Percentiles rank a stretch among this genome's conserved stretches.
phyloP scores from a whole-genome alignment of 2,329 filamentous ascomycete genomes.

The Colletotrichum sp. region DNA sequence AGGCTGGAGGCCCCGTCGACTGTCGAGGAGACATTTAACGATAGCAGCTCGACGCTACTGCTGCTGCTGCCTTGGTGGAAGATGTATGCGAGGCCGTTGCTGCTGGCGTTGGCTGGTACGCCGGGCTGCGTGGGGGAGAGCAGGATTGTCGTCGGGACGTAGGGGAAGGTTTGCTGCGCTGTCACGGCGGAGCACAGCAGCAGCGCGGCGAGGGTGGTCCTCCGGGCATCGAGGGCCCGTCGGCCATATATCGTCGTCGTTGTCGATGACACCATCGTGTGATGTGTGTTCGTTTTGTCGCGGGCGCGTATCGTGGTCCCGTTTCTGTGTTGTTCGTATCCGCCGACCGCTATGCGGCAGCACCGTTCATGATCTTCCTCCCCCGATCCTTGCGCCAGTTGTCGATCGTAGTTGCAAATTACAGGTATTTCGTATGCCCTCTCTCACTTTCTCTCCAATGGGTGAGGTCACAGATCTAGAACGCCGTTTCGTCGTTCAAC shows the following conservation, averaged over 20 bases:
- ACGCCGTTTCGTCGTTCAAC: neutral
- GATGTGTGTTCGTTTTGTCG: neutral
- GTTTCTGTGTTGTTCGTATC: constrained; percentile 6
- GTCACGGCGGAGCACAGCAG: constrained; percentile 18
- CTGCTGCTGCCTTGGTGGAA: constrained; percentile 59
- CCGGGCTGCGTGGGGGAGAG: constrained; percentile 53
- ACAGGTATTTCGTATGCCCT: neutral
- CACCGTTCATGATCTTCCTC: constrained; percentile 6
- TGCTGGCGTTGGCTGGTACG: constrained; percentile 38
- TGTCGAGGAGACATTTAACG: constrained; percentile 68
- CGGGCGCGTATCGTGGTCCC: neutral
- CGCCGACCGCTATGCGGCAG: constrained; percentile 15
- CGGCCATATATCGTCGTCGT: neutral
- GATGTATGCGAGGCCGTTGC: constrained; percentile 69
- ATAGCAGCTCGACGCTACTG: constrained; percentile 57
- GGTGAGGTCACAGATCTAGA: neutral
- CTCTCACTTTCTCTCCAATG: neutral
- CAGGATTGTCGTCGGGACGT: constrained; percentile 78
- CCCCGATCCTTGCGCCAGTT: neutral
- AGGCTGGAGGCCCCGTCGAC: constrained; percentile 53
- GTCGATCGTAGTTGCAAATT: neutral
- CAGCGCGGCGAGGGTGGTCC: constrained; percentile 5
- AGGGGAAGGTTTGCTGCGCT: constrained; percentile 65
- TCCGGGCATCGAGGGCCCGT: neutral
- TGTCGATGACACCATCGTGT: neutral